Percentiles rank a stretch among this genome's conserved stretches.
Conservation (phyloP, 805 yeast genomes). For the Yarrowia divulgata region DNA sequence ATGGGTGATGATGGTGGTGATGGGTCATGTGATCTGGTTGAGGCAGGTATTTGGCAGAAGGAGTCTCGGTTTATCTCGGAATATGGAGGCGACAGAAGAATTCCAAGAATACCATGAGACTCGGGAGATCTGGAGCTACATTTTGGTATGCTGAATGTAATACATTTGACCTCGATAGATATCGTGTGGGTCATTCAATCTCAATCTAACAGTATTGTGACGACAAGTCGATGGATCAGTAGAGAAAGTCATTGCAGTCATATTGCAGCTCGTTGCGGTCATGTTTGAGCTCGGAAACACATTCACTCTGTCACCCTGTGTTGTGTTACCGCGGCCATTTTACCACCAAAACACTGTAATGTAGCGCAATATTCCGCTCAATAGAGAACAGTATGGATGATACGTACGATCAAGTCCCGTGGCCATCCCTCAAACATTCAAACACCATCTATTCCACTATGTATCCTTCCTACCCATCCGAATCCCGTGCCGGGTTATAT, state of each 20-base stretch:
- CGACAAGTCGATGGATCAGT: too few species aligned
- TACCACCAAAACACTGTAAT: too few species aligned
- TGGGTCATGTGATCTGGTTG: background rate
- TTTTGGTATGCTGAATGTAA: background rate
- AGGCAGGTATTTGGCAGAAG: background rate
- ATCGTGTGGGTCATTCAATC: too few species aligned
- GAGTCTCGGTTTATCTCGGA: background rate
- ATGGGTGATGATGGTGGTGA: background rate
- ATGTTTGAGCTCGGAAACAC: too few species aligned
- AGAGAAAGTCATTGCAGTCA: too few species aligned
- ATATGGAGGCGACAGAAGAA: background rate
- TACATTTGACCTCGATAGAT: background rate
- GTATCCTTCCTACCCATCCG: slow-evolving; percentile 9
- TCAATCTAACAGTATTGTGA: too few species aligned
- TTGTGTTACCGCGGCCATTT: too few species aligned
- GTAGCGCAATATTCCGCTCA: too few species aligned
- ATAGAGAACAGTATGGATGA: too few species aligned
- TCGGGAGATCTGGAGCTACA: background rate
- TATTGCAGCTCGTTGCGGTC: too few species aligned
- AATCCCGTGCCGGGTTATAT: background rate
- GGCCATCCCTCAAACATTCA: background rate
- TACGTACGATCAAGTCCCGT: too few species aligned
- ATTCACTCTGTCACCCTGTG: too few species aligned
- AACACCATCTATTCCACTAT: slow-evolving; percentile 26
- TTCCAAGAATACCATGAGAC: background rate